Base-by-base conservation (phyloP, 1,284 basidiomycete species). In the Singerocomus inundabilis region DNA sequence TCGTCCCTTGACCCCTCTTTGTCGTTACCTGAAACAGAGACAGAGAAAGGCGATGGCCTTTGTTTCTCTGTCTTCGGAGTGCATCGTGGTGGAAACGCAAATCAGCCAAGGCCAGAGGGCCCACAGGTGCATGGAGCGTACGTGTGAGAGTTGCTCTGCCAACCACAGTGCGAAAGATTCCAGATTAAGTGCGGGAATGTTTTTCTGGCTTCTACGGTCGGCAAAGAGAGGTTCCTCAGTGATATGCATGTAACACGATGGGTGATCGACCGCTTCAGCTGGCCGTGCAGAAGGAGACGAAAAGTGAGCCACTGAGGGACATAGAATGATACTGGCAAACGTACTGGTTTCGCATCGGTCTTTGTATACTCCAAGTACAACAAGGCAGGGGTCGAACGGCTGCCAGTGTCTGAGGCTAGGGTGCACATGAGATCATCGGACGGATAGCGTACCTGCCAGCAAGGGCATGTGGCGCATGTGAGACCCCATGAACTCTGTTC, bases 31-130 rank as follows among this genome's bases (percentile, higher is more conserved):
- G 65, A 86, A 87, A 53, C 79, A 71, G 18, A 73, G 69, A 39
- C 74, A 71, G 49, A 87, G 71, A 79, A 81, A 87, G 2, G 71
- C 76, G 28, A 87, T n/a, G n/a, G n/a, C n/a, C n/a, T n/a, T n/a
- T n/a, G n/a, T n/a, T n/a, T n/a, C n/a, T n/a, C n/a, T n/a, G n/a
- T n/a, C n/a, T n/a, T 66, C 57, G 32, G 69, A 52, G 35, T 48
- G 49, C 24, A 58, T 42, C 68, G n/a, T 68, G 61, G n/a, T 64
- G 57, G 26, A 85, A 67, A 52, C 67, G 55, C n/a, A n/a, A n/a
- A n/a, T n/a, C n/a, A n/a, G n/a, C n/a, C n/a, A n/a, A n/a, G n/a
- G n/a, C n/a, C n/a, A n/a, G n/a, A n/a, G n/a, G n/a, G n/a, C n/a
- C n/a, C n/a, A n/a, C n/a, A n/a, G n/a, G n/a, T n/a, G n/a, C n/a